A percentile compares a stretch with the other conserved stretches of the same genome.
phyloP scores from a whole-genome alignment of 2,329 filamentous ascomycete genomes.

The Macrophomina tecta region DNA sequence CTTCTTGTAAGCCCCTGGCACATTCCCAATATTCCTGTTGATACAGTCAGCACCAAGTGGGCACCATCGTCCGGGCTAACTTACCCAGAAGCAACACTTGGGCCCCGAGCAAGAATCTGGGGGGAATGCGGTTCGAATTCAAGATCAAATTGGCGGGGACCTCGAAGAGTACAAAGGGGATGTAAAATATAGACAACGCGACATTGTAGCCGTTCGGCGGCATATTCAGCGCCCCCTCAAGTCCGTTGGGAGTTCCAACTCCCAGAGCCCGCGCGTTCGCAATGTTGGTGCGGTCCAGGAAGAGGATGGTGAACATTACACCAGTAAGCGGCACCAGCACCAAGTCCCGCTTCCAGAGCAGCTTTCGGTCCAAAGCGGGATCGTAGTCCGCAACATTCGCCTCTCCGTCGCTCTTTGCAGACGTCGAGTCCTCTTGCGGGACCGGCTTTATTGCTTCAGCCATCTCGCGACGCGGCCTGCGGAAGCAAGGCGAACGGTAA shows the following conservation, averaged over 20 bases:
- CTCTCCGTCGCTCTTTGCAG: too few species aligned
- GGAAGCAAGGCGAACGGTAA: neutral
- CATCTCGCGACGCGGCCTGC: neutral
- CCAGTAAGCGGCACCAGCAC: slow-evolving; percentile 37
- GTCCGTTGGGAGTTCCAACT: slow-evolving; percentile 21
- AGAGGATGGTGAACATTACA: slow-evolving; percentile 39
- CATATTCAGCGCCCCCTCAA: slow-evolving; percentile 66
- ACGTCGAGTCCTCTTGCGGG: slow-evolving; percentile 9
- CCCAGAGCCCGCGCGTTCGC: slow-evolving; percentile 61
- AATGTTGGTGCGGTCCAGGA: slow-evolving; percentile 38
- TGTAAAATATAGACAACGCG: slow-evolving; percentile 81
- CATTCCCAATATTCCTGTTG: slow-evolving; percentile 31
- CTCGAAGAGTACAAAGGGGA: slow-evolving; percentile 81
- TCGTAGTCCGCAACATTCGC: neutral
- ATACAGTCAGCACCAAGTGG: neutral
- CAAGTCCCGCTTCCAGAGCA: slow-evolving; percentile 52
- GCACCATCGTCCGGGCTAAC: slow-evolving; percentile 58
- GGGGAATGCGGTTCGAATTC: slow-evolving; percentile 67
- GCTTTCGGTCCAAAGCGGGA: slow-evolving; percentile 15
- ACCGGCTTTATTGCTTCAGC: neutral
- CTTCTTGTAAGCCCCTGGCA: slow-evolving; percentile 40
- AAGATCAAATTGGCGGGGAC: slow-evolving; percentile 78
- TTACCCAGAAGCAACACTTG: slow-evolving; percentile 78
- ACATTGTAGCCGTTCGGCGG: slow-evolving; percentile 71
- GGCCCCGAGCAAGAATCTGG: slow-evolving; percentile 76